phyloP scores from a whole-genome alignment of 305 asterid genomes.

The Lippia alba region DNA sequence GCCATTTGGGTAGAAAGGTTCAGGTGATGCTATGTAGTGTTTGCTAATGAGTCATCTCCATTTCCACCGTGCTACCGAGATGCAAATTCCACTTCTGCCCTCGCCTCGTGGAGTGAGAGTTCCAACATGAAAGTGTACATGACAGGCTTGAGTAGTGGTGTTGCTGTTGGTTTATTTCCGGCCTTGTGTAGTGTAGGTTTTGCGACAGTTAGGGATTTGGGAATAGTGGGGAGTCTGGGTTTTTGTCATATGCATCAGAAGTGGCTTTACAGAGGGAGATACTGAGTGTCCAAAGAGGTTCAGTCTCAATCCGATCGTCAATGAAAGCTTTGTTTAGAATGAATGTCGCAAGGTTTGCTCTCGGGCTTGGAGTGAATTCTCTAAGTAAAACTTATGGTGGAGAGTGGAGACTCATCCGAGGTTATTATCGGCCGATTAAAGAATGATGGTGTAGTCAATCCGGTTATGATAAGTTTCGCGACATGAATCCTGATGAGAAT shows the following conservation, averaged over 20 bases:
- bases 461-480: neutral
- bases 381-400: neutral
- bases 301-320: neutral
- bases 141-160: too few relatives aligned
- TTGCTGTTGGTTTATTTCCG: neutral
- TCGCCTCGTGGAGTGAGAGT: neutral
- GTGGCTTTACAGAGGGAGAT: neutral
- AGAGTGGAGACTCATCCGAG: neutral
- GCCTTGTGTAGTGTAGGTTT: neutral
- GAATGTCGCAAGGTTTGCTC: neutral
- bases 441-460: neutral
- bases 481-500: neutral
- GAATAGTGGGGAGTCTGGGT: neutral
- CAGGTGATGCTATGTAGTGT: conserved; percentile 76
- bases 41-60: conserved; percentile 71
- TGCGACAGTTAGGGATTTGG: neutral
- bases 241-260: neutral
- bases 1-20: conserved; percentile 63
- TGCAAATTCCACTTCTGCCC: conserved; percentile 52
- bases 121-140: neutral
- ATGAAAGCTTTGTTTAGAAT: neutral
- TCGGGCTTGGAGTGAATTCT: neutral
- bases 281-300: neutral
- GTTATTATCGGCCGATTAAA: neutral
- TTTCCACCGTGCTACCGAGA: conserved; percentile 58